Conservation (phyloP, 495 filamentous ascomycete species). For the Bacidia gigantensis region DNA sequence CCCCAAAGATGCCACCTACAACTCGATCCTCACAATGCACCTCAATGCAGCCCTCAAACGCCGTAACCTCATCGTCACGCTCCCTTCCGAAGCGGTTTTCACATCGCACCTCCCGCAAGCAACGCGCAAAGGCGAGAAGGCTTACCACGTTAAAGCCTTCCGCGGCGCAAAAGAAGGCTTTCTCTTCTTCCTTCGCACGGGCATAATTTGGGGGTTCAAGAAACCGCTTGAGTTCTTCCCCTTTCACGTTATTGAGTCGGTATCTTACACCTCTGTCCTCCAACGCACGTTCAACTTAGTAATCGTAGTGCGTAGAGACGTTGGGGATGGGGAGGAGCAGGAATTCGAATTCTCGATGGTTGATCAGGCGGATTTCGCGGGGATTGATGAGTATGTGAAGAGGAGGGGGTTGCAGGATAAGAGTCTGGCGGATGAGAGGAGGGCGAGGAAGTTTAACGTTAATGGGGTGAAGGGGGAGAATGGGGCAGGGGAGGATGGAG, state of each 20-base stretch:
- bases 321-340: conserved; percentile 23
- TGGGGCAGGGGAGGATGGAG: conserved; percentile 30
- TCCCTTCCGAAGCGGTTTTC: conserved; percentile 63
- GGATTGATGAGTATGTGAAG: conserved; percentile 76
- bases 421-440: conserved; percentile 76
- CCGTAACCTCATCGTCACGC: conserved; percentile 44
- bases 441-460: conserved; percentile 68
- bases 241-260: conserved; percentile 59
- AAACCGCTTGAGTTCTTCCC: conserved; percentile 84
- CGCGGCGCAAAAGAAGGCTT: conserved; percentile 90
- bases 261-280: conserved; percentile 81
- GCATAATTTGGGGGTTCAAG: conserved; percentile 90
- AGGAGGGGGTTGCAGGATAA: conserved; percentile 74
- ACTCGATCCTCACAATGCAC: conserved; percentile 46
- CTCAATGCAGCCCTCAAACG: conserved; percentile 44
- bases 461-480: conserved; percentile 36
- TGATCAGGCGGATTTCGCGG: conserved; percentile 69
- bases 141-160: conserved; percentile 85
- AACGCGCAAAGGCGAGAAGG: conserved; percentile 80
- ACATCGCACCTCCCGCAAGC: conserved; percentile 60
- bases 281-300: conserved; percentile 91
- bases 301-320: conserved; percentile 45
- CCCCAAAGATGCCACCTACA: conserved; percentile 44
- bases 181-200: conserved; percentile 73
- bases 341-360: conserved; percentile 80